These are phyloP conservation scores for Zygosaccharomyces bailii DNA, from an alignment of 805 yeast genomes.

Conservation along the genomic window DNA sequence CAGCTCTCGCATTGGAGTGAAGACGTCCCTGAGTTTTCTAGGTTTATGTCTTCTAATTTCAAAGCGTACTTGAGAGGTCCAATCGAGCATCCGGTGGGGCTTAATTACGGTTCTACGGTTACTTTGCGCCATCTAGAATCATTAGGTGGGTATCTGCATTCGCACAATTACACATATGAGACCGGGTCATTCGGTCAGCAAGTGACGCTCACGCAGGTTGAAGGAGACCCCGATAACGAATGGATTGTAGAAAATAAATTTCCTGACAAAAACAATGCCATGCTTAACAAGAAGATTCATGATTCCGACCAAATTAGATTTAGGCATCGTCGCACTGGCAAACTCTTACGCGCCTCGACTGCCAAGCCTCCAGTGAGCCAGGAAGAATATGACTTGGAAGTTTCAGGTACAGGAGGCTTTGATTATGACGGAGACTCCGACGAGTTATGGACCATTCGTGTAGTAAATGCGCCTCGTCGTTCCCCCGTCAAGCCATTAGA, in stretches of 20 bases:
- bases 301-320: constrained; percentile 60
- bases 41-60: constrained; percentile 63
- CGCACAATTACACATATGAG: constrained; percentile 62
- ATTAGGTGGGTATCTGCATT: constrained; percentile 75
- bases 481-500: constrained; percentile 51
- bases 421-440: constrained; percentile 62
- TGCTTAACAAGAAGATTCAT: constrained; percentile 36
- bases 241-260: constrained; percentile 60
- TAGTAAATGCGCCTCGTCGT: constrained; percentile 40
- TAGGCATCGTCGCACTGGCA: constrained; percentile 67
- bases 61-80: constrained; percentile 51
- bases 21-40: constrained; percentile 20
- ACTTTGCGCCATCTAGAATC: constrained; percentile 68
- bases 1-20: constrained; percentile 37
- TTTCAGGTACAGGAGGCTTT: constrained; percentile 63
- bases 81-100: constrained; percentile 51
- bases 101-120: constrained; percentile 68
- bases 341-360: constrained; percentile 61
- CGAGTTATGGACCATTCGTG: constrained; percentile 66
- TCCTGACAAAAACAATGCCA: constrained; percentile 21
- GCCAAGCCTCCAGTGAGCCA: constrained; percentile 84
- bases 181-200: constrained; percentile 73
- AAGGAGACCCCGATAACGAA: constrained; percentile 58
- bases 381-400: constrained; percentile 86
- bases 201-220: constrained; percentile 65